Evolutionary conservation across 192 early-diverging fungal genomes (phyloP), one percentile per base, ranked within the genome.

Genomic region (Backusella westeae): DNA sequence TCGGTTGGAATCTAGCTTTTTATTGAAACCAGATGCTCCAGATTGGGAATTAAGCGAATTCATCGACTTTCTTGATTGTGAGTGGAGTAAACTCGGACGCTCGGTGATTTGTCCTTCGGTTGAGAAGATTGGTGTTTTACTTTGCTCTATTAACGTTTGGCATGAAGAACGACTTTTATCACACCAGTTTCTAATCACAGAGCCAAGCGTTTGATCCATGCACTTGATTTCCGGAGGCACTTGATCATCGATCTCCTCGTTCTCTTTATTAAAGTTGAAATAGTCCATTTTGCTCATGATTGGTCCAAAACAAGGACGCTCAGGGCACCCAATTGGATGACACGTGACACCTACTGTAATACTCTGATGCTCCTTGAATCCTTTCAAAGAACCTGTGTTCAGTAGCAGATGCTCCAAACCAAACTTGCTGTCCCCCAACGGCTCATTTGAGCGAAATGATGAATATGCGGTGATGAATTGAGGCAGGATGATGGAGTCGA

Each of bases 221-320:
- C 15, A 26, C 1, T 15, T 4, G 39, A 2, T 34, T 7, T 15
- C 15, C 26, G 21, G n/a, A 7, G 19, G 6, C 4, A 4, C 8
- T 63, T 63, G 23, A 10, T 29, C 23, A 9, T 26, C 10, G 3
- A 14, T n/a, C 10, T 49, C 23, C 26, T 49, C 19, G 6, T 49
- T 19, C 4, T 49, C 17, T 49, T 4, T 19, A 52, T 73, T 14
- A 73, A 52, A 78, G 1, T 17, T 38, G 59, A 78, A 78, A 38
- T 78, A 78, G 0, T 68, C 23, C 38, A 72, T 38, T 34, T 26
- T 78, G 26, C 71, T 73, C 49, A 78, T n/a, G 4, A 73, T 49
- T n/a, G 77, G 77, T 26, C 77, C 77, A 29, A 78, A 41, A 32
- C 77, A 78, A 17, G 77, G 77, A 29, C 49, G 56, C 9, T 78